Evolutionary conservation across 164 flowering plant species (phyloP).

Genomic region (Liriodendron chinense): DNA sequence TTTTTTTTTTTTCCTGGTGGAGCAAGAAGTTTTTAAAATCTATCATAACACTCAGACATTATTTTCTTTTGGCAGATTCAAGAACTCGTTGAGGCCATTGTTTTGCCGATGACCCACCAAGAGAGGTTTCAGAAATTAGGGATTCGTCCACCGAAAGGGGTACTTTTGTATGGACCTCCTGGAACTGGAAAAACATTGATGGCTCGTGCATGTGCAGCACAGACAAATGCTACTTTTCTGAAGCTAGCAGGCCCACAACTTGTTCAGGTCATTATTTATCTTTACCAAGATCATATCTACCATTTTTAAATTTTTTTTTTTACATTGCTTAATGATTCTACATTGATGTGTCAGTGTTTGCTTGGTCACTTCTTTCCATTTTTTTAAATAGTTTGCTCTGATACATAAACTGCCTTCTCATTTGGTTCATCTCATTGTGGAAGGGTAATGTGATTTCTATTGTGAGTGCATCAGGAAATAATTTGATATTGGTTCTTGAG

Average conservation of each 20-base stretch:
- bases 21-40: too few relatives aligned
- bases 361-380: too few relatives aligned
- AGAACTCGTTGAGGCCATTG: constrained; percentile 96
- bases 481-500: too few relatives aligned
- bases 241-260: constrained; percentile 96
- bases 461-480: too few relatives aligned
- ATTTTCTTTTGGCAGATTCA: constrained; percentile 54
- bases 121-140: constrained; percentile 90
- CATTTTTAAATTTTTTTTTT: background rate
- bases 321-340: background rate
- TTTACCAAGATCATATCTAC: background rate
- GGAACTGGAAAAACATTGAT: constrained; percentile 94
- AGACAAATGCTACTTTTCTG: constrained; percentile 92
- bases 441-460: too few relatives aligned
- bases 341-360: too few relatives aligned
- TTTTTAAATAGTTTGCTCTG: too few relatives aligned
- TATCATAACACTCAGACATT: background rate
- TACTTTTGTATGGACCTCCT: constrained; percentile 93
- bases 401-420: too few relatives aligned
- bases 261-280: constrained; percentile 60
- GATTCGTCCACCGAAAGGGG: constrained; percentile 91
- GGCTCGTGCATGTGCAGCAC: constrained; percentile 99
- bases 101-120: constrained; percentile 93
- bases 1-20: too few relatives aligned
- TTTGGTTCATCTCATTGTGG: too few relatives aligned